These are phyloP conservation scores for Colletotrichum graminicola DNA, from an alignment of 2,329 filamentous ascomycete genomes.

Conservation along the genomic window DNA sequence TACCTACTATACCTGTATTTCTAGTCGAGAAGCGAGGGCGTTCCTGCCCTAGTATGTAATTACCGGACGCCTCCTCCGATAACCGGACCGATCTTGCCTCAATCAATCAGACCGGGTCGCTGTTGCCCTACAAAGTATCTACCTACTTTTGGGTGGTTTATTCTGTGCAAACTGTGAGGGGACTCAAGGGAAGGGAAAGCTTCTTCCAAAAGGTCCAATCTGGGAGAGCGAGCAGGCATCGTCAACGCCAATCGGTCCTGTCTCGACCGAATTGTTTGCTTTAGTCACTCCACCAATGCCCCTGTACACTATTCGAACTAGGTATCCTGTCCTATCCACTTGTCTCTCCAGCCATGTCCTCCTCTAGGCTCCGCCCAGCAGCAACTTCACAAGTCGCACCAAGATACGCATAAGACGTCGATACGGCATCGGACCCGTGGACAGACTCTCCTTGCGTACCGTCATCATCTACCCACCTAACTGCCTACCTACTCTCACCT, in stretches of 20 bases:
- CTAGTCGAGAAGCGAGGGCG: slow-evolving; percentile 7
- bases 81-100: slow-evolving; percentile 23
- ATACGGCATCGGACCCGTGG: slow-evolving; percentile 5
- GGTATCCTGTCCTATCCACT: neutral
- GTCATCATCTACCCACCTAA: neutral
- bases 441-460: slow-evolving; percentile 9
- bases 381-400: slow-evolving; percentile 2
- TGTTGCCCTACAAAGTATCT: neutral
- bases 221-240: slow-evolving; percentile 6
- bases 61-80: slow-evolving; percentile 28
- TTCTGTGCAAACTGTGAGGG: slow-evolving; percentile 3
- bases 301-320: neutral
- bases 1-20: slow-evolving; percentile 14
- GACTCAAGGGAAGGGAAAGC: slow-evolving; percentile 3
- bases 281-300: slow-evolving; percentile 15
- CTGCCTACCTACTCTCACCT: neutral
- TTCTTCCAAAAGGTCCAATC: neutral
- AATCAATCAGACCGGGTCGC: neutral
- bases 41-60: slow-evolving; percentile 8
- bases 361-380: neutral
- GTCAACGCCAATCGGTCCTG: slow-evolving; percentile 34
- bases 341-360: too few relatives aligned
- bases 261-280: neutral
- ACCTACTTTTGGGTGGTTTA: neutral
- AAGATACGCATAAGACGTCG: neutral